Evolutionary conservation across 441 rosid genomes (phyloP), one percentile per base, ranked within the genome.

Genomic region (Melianthus villosus): DNA sequence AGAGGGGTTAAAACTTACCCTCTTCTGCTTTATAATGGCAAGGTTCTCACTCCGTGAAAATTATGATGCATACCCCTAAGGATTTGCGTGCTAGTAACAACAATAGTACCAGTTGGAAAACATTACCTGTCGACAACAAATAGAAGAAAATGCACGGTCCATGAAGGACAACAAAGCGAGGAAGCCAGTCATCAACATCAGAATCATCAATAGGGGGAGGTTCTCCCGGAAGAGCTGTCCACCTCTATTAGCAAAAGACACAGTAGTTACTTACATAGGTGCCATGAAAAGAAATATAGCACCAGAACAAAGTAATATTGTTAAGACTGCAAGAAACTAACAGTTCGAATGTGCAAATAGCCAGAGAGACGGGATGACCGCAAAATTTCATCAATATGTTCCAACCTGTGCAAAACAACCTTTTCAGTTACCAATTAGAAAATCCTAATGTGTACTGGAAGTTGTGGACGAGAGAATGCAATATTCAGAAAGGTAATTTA

Each of bases 131-230:
- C 51, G 82, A 77, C 25, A 51, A 29, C 42, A 82, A 50, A 57
- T 71, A 82, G 73, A 82, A 75, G 77, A 79, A 87, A 28, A 87
- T 63, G 56, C 97, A 80, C 6, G 67, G 31, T 31, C 97, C 97
- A 4, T 87, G 93, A 63, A 87, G 94, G 33, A 87, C 97, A 40
- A 79, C 69, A 18, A 87, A 87, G 23, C 97, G 76, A 27, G 94
- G 94, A 57, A 86, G 94, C 97, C 97, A 79, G 51, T 87, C 97
- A 41, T 86, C 93, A 39, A 87, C 89, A 11, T 87, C 97, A 8
- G 66, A 45, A 65, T 87, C 97, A 40, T 87, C 97, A 48, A 82
- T 12, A 4, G 89, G 93, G 12, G 86, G 79, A 49, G 82, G 89
- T 59, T 87, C 97, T 52, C 94, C 97, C 0, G 93, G 97, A 16